Percentiles rank a stretch among this genome's conserved stretches.
These are phyloP conservation scores for Bruguiera gymnorhiza DNA, from an alignment of 345 rosid species.

Conservation along the genomic window DNA sequence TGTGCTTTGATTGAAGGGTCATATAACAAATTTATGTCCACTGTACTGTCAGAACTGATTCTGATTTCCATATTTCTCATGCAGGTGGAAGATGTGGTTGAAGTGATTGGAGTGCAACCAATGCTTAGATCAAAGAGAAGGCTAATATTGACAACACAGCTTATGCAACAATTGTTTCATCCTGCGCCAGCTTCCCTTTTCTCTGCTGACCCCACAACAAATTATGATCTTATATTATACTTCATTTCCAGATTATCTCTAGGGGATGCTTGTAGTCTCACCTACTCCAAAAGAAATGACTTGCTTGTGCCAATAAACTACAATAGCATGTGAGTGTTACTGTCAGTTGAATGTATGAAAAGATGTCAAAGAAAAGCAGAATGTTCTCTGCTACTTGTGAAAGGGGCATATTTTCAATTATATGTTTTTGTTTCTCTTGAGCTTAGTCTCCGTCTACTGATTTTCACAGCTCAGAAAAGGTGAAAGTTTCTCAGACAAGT, in stretches of 20 bases:
- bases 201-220: conserved; percentile 41
- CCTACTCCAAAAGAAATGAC: conserved; percentile 30
- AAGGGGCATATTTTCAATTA: background rate
- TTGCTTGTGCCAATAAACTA: conserved; percentile 18
- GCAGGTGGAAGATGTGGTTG: conserved; percentile 65
- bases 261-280: conserved; percentile 65
- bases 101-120: conserved; percentile 40
- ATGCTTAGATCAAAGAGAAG: conserved; percentile 64
- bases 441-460: background rate
- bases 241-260: conserved; percentile 54
- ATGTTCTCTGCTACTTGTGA: background rate
- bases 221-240: conserved; percentile 48
- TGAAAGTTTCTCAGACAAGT: conserved; percentile 35
- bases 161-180: conserved; percentile 61
- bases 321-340: conserved; percentile 51
- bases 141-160: conserved; percentile 65
- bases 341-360: background rate
- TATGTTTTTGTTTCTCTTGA: background rate
- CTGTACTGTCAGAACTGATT: background rate
- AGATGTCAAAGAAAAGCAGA: background rate
- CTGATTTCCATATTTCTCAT: conserved; percentile 23
- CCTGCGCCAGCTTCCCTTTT: conserved; percentile 58
- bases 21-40: background rate
- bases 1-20: conserved; percentile 25
- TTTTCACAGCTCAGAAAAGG: conserved; percentile 28